Conservation (phyloP, 1,139 yeast species). For the Taphrina confusa region DNA sequence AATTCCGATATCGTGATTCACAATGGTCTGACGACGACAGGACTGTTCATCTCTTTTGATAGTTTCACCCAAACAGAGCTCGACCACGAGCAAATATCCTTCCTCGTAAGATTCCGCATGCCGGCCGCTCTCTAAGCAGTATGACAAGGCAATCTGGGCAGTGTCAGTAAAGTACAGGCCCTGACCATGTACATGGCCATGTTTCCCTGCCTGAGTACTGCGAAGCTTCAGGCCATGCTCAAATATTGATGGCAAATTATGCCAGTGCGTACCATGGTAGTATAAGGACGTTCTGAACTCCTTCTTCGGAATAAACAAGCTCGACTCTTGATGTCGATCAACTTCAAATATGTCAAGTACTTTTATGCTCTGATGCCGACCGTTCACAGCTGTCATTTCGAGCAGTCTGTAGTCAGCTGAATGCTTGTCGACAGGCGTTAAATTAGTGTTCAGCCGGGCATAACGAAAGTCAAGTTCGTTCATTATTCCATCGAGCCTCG, state of each 20-base stretch:
- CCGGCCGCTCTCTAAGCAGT: not conserved
- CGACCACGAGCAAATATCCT: slow-evolving; percentile 1
- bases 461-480: not conserved
- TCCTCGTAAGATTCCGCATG: not conserved
- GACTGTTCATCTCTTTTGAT: not conserved
- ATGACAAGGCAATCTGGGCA: not conserved
- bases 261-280: not conserved
- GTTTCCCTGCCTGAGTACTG: not conserved
- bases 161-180: slow-evolving; percentile 4
- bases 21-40: not conserved
- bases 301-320: not conserved
- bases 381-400: not conserved
- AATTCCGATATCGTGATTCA: not conserved
- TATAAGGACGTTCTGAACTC: not conserved
- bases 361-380: not conserved
- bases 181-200: not conserved
- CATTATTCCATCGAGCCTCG: not conserved
- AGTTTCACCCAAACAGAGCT: slow-evolving; percentile 1
- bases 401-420: not conserved
- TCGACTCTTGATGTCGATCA: not conserved
- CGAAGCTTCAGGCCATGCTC: not conserved
- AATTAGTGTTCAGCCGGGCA: not conserved
- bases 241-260: not conserved
- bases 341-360: not conserved
- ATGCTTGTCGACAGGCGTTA: not conserved